Percentiles rank a stretch among this genome's conserved stretches.
These are phyloP conservation scores for Fallopia convolvulus DNA, from an alignment of 148 eudicot genomes.

Conservation along the genomic window DNA sequence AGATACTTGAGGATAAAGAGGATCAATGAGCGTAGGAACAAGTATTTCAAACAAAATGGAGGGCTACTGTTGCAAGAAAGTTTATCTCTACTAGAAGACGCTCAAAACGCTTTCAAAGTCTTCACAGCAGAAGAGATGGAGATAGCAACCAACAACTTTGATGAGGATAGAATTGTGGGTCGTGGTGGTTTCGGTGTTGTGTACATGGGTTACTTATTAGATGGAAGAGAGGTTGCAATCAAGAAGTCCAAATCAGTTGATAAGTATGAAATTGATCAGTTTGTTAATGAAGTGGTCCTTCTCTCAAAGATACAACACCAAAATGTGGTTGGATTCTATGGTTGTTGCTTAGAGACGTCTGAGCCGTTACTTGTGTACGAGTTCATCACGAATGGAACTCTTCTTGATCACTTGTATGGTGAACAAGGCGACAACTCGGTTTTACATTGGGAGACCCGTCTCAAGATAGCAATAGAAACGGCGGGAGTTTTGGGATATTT, in stretches of 20 bases:
- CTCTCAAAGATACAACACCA: conserved; percentile 14
- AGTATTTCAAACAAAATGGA: conserved; percentile 10
- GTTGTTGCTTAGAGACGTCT: conserved; percentile 14
- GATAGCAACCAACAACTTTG: conserved; percentile 25
- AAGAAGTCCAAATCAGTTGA: conserved; percentile 22
- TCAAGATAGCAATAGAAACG: conserved; percentile 1
- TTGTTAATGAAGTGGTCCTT: conserved; percentile 12
- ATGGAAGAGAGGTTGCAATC: conserved; percentile 11
- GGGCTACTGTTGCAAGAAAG: neutral
- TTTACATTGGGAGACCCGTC: conserved; percentile 15
- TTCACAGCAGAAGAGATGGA: conserved; percentile 17
- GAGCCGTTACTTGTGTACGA: conserved; percentile 19
- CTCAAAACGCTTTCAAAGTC: conserved; percentile 10
- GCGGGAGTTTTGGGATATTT: conserved; percentile 30
- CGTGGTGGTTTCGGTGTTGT: conserved; percentile 28
- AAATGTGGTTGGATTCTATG: conserved; percentile 15
- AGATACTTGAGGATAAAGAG: neutral
- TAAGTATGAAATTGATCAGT: conserved; percentile 13
- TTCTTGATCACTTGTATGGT: conserved; percentile 21
- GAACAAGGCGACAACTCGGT: neutral
- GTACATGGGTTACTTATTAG: conserved; percentile 19
- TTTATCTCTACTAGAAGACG: neutral
- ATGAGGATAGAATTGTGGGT: conserved; percentile 18
- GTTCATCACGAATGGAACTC: conserved; percentile 19
- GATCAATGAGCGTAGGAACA: neutral